A percentile compares a stretch with the other conserved stretches of the same genome.
These are phyloP conservation scores for Candolleomyces aberdarensis DNA, from an alignment of 768 basidiomycete genomes.

Conservation along the genomic window DNA sequence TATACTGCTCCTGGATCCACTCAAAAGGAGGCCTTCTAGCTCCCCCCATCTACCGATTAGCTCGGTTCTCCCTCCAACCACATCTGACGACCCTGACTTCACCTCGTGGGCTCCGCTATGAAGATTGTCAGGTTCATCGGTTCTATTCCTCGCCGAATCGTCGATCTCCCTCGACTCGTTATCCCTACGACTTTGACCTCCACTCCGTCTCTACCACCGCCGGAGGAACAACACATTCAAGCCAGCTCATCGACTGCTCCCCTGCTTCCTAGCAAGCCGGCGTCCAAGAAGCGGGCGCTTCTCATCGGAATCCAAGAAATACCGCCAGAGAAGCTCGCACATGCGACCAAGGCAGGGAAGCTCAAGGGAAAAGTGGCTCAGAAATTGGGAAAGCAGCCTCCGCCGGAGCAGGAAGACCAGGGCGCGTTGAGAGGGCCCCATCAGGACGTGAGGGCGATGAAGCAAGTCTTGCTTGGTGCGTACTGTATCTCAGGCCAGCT, in stretches of 20 bases:
- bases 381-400: not conserved
- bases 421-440: slow-evolving; percentile 15
- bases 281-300: not conserved
- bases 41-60: too few species aligned
- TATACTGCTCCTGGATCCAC: too few species aligned
- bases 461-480: slow-evolving; percentile 34
- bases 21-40: too few species aligned
- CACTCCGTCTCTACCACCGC: not conserved
- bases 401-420: not conserved
- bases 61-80: too few species aligned
- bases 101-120: not conserved
- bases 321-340: not conserved
- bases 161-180: not conserved
- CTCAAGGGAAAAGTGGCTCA: not conserved
- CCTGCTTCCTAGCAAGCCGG: not conserved
- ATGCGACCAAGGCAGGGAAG: not conserved
- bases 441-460: slow-evolving; percentile 33
- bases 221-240: not conserved
- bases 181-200: not conserved
- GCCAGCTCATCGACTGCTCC: not conserved
- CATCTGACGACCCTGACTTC: too few species aligned
- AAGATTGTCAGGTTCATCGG: not conserved
- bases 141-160: not conserved
- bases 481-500: not conserved
- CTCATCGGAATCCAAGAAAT: not conserved